Conservation (phyloP, 805 yeast genomes). For the Scheffersomyces lignosus region DNA sequence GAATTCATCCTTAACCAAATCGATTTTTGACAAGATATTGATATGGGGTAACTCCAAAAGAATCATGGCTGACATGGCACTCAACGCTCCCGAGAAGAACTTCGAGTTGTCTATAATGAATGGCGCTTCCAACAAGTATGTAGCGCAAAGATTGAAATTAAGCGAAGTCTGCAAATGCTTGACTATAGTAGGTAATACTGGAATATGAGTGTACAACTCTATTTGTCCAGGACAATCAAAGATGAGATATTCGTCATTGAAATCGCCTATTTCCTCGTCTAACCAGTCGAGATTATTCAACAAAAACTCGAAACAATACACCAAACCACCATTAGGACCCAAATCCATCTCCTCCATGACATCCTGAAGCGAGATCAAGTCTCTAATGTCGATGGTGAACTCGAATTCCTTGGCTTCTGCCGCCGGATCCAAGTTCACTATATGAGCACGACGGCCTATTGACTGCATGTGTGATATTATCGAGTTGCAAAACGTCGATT, state of each 20-base stretch:
- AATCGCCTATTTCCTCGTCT: constrained; percentile 96
- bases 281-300: constrained; percentile 93
- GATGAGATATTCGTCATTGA: constrained; percentile 87
- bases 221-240: constrained; percentile 98
- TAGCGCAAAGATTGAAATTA: constrained; percentile 88
- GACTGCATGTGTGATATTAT: constrained; percentile 85
- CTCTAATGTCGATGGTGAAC: constrained; percentile 89
- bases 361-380: constrained; percentile 85
- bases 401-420: constrained; percentile 92
- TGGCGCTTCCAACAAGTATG: constrained; percentile 90
- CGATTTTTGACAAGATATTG: constrained; percentile 84
- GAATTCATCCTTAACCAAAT: constrained; percentile 76
- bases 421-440: constrained; percentile 95
- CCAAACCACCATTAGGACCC: constrained; percentile 94
- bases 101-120: constrained; percentile 88
- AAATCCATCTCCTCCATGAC: constrained; percentile 92
- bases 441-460: constrained; percentile 89
- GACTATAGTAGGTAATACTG: constrained; percentile 86
- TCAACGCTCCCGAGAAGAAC: constrained; percentile 90
- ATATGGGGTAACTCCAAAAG: constrained; percentile 92
- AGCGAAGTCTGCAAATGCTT: constrained; percentile 77
- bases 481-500: constrained; percentile 86
- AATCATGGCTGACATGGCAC: constrained; percentile 99
- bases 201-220: constrained; percentile 91
- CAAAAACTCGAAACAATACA: constrained; percentile 91